phyloP scores from a whole-genome alignment of 2,329 filamentous ascomycete species.

The Monilinia fructigena region DNA sequence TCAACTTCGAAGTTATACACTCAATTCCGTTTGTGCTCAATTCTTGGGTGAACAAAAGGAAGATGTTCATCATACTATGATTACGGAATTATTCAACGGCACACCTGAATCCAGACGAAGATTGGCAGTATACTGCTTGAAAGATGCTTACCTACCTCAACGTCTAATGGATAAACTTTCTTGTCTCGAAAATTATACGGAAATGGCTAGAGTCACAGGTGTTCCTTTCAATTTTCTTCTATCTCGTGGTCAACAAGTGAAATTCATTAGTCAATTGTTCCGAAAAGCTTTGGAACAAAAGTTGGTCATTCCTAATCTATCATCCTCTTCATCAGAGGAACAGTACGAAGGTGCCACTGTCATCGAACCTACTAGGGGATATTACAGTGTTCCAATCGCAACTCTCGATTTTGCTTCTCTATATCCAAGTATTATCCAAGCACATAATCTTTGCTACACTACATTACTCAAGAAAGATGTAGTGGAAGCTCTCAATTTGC shows the following conservation, averaged over 20 bases:
- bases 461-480: slow-evolving; percentile 79
- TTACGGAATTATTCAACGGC: slow-evolving; percentile 95
- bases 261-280: slow-evolving; percentile 96
- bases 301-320: slow-evolving; percentile 87
- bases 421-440: slow-evolving; percentile 98
- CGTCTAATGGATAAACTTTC: slow-evolving; percentile 96
- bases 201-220: slow-evolving; percentile 99
- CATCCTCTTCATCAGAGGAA: slow-evolving; percentile 69
- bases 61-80: slow-evolving; percentile 98
- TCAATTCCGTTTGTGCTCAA: slow-evolving; percentile 93
- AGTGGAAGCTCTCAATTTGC: slow-evolving; percentile 72
- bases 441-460: slow-evolving; percentile 97
- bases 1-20: slow-evolving; percentile 91
- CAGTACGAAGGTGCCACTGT: slow-evolving; percentile 98
- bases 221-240: slow-evolving; percentile 96
- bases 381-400: slow-evolving; percentile 92
- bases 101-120: slow-evolving; percentile 88
- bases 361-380: slow-evolving; percentile 90
- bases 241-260: slow-evolving; percentile 90
- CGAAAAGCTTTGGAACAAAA: slow-evolving; percentile 91
- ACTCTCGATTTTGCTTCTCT: slow-evolving; percentile 98
- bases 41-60: slow-evolving; percentile 98
- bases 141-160: slow-evolving; percentile 94
- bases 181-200: slow-evolving; percentile 97
- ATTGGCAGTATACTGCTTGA: slow-evolving; percentile 92